Percentiles rank a stretch among this genome's conserved stretches.
Evolutionary conservation across 768 basidiomycete species (phyloP).

Genomic region (Nidula microcarpa): DNA sequence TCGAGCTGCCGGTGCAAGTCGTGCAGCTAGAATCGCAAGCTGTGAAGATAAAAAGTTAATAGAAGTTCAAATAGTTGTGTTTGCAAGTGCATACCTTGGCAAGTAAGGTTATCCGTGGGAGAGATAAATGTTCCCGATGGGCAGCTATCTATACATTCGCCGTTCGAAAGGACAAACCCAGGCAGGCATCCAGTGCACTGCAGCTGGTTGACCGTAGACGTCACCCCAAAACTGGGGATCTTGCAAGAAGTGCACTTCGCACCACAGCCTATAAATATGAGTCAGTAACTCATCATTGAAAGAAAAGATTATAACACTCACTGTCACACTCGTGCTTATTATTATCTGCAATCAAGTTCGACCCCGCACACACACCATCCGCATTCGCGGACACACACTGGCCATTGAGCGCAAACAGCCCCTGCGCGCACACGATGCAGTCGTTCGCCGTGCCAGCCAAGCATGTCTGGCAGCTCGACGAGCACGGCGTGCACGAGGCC

Average conservation of each 20-base stretch:
- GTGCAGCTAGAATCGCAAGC: slow-evolving; percentile 53
- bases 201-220: slow-evolving; percentile 60
- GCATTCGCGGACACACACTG: slow-evolving; percentile 63
- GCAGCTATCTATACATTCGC: slow-evolving; percentile 67
- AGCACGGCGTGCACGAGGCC: slow-evolving; percentile 53
- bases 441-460: slow-evolving; percentile 62
- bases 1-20: slow-evolving; percentile 64
- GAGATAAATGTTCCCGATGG: slow-evolving; percentile 72
- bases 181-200: slow-evolving; percentile 80
- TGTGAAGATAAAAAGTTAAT: slow-evolving; percentile 9
- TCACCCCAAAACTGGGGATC: slow-evolving; percentile 67
- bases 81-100: slow-evolving; percentile 51
- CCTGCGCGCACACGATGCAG: slow-evolving; percentile 66
- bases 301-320: slow-evolving; percentile 28
- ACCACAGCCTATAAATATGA: slow-evolving; percentile 59
- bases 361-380: slow-evolving; percentile 71
- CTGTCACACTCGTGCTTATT: slow-evolving; percentile 82
- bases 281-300: background rate
- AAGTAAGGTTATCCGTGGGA: slow-evolving; percentile 70
- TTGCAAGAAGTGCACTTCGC: slow-evolving; percentile 77
- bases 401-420: slow-evolving; percentile 62
- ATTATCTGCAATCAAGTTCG: slow-evolving; percentile 73
- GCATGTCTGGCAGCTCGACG: slow-evolving; percentile 69
- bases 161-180: slow-evolving; percentile 69
- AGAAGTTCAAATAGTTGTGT: background rate